A percentile compares a stretch with the other conserved stretches of the same genome.
Conservation (phyloP, 2,329 filamentous ascomycete genomes). For the Cladosporium velox region DNA sequence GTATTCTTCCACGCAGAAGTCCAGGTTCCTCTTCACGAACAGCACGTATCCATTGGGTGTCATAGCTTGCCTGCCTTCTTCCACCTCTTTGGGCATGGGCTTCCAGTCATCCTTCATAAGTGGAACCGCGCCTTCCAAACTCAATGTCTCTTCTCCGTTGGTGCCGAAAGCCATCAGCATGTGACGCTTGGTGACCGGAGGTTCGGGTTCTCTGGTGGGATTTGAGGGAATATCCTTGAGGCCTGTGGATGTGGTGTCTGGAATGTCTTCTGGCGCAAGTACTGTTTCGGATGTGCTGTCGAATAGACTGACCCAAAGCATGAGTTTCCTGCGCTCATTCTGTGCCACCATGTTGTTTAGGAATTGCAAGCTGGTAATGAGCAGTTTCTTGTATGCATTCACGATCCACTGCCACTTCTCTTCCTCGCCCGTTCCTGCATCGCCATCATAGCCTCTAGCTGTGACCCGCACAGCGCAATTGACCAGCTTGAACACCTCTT, state of each 20-base stretch:
- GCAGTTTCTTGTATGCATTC: constrained; percentile 65
- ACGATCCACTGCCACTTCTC: constrained; percentile 67
- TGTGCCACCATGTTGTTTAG: constrained; percentile 67
- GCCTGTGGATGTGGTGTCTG: constrained; percentile 31
- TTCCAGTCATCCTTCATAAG: constrained; percentile 30
- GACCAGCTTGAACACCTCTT: constrained; percentile 62
- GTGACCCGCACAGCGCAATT: constrained; percentile 66
- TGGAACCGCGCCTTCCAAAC: constrained; percentile 26
- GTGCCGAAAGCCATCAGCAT: constrained; percentile 35
- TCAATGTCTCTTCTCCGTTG: constrained; percentile 27
- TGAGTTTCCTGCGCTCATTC: constrained; percentile 65
- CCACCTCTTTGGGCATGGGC: constrained; percentile 28
- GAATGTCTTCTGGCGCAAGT: constrained; percentile 31
- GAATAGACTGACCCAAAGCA: constrained; percentile 66
- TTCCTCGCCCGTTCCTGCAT: constrained; percentile 62
- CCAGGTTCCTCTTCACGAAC: constrained; percentile 30
- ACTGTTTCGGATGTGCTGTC: constrained; percentile 53
- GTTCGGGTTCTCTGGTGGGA: constrained; percentile 29
- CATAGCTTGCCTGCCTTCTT: constrained; percentile 26
- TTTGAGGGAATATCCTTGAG: constrained; percentile 35
- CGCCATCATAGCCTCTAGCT: constrained; percentile 64
- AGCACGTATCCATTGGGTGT: constrained; percentile 35
- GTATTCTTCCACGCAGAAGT: constrained; percentile 30
- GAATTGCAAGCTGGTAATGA: constrained; percentile 67
- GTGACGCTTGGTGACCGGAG: constrained; percentile 32